Percentiles rank a stretch among this genome's conserved stretches.
Evolutionary conservation across 169 alveolate genomes (phyloP).

Genomic region (Plasmodium gallinaceum): DNA sequence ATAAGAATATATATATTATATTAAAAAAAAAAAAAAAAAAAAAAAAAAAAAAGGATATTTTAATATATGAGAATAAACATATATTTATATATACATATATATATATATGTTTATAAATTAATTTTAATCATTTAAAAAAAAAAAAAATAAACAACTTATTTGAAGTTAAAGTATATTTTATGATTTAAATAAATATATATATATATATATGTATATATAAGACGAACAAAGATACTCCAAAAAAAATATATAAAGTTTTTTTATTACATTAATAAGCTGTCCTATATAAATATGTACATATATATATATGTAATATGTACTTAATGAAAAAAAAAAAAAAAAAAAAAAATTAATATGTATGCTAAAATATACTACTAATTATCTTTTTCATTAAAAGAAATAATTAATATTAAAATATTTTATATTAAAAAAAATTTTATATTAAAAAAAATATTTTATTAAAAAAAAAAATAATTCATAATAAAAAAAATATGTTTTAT

Average conservation of each 20-base stretch:
- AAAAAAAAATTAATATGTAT: too few species aligned
- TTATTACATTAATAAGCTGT: background rate
- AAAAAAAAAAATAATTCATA: too few species aligned
- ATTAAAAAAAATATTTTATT: too few species aligned
- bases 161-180: too few species aligned
- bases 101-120: background rate
- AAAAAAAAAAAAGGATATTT: background rate
- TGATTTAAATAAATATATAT: background rate
- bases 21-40: background rate
- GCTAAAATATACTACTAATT: too few species aligned
- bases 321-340: too few species aligned
- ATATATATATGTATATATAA: background rate
- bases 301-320: constrained; percentile 3
- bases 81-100: background rate
- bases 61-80: background rate
- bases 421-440: too few species aligned
- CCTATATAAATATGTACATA: background rate
- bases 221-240: too few species aligned
- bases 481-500: too few species aligned
- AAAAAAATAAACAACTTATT: background rate
- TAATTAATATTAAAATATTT: too few species aligned
- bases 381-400: too few species aligned
- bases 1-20: background rate
- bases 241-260: too few species aligned
- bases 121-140: background rate